Conservation (phyloP, 1,139 yeast species). For the Meyerozyma guilliermondii region DNA sequence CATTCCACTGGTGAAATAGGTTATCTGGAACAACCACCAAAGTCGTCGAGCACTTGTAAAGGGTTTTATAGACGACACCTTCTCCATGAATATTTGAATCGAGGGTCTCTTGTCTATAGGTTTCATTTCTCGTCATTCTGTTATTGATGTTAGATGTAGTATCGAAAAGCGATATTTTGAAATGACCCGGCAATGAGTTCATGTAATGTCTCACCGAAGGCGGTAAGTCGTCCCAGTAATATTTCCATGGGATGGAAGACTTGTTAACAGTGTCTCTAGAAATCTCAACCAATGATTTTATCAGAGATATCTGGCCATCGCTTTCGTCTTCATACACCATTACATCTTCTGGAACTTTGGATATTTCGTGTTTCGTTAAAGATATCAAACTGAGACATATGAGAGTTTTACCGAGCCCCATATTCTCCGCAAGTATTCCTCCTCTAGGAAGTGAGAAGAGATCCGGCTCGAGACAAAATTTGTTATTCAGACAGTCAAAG, state of each 20-base stretch:
- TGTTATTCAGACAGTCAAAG: constrained; percentile 28
- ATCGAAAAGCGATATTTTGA: constrained; percentile 25
- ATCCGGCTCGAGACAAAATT: constrained; percentile 30
- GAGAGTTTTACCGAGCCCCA: constrained; percentile 72
- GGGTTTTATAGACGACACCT: constrained; percentile 19
- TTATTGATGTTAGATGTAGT: neutral
- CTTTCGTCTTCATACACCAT: constrained; percentile 12
- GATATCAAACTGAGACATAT: constrained; percentile 61
- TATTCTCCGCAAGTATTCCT: constrained; percentile 70
- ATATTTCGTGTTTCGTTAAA: constrained; percentile 47
- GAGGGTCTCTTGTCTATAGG: neutral
- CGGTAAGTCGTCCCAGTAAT: constrained; percentile 41
- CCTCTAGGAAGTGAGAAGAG: constrained; percentile 49
- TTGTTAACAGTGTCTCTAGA: constrained; percentile 40
- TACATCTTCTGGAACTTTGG: constrained; percentile 38
- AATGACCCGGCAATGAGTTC: constrained; percentile 37
- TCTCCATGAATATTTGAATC: constrained; percentile 8
- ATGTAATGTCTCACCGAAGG: constrained; percentile 32
- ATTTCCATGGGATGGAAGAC: constrained; percentile 56
- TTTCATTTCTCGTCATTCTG: neutral
- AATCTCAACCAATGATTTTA: constrained; percentile 28
- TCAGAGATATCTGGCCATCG: constrained; percentile 2
- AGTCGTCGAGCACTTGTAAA: constrained; percentile 48
- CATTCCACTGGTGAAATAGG: constrained; percentile 59
- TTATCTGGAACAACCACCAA: constrained; percentile 64